Evolutionary conservation across 2,329 filamentous ascomycete genomes (phyloP), one percentile per base, ranked within the genome.

Genomic region (Dichotomopilus funicola): DNA sequence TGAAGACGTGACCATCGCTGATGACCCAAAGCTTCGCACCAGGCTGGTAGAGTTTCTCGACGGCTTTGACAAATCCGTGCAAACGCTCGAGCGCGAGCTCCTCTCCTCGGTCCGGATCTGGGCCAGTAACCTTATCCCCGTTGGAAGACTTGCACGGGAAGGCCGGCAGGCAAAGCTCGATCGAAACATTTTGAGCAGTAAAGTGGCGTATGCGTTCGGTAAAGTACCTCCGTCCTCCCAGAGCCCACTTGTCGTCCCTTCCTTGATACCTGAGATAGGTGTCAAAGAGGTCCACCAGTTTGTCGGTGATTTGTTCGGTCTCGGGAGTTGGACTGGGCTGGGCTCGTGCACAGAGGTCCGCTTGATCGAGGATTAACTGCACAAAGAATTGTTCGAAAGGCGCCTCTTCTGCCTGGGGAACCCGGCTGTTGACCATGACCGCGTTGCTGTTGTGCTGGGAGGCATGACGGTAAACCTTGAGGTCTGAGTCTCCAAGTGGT

Each of bases 81-180:
- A 61, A 55, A 1, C 55, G 53, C 43, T 61, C 55, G n/a, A 61
- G 41, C 3, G 59, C 59, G 2, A 61, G 53, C 35, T 61, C 55
- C 35, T 61, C 59, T 10, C 57, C 59, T n/a, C 46, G n/a, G 48
- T 61, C 59, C 2, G 59, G 59, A 27, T 57, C 49, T 1, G 47
- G 48, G 0, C 59, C 59, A 1, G 55, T 57, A 5, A 61, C 59
- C 52, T 61, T 61, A 53, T 61, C 59, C 4, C 19, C 5, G 50
- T 61, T 61, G 50, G 59, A 59, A 3, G 59, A 61, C 55, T 61
- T 61, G 55, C 59, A 61, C 8, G 59, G 59, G 12, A 61, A 61
- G 0, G 59, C 59, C 1, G 59, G 59, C 6, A 61, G 46, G 13
- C 59, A 59, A 13, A 61, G 41, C 51, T 61, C 52, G 38, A 61